Base-by-base conservation (phyloP, 1,284 basidiomycete genomes). In the Fomitiporia mediterranea region DNA sequence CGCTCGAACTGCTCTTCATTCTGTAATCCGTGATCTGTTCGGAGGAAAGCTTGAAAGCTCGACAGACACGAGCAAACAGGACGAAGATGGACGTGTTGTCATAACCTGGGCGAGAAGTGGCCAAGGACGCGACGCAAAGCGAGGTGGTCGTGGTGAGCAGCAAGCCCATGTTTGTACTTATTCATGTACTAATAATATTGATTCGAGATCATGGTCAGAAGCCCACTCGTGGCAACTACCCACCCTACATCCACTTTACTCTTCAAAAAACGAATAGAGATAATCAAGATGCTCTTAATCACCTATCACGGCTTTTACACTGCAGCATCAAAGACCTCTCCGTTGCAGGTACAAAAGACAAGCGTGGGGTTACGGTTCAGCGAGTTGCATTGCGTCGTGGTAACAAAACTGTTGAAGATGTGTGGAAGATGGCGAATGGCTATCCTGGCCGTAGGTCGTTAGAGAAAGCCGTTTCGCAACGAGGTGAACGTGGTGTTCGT, bases 251-350 rank as follows among this genome's bases (percentile, higher is more conserved):
- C 58, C 94, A 98, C 67, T 98, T 99, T 70, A 94, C 93, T 0
- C 74, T 99, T 38, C 96, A 98, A 68, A 99, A 99, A 73, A 93
- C 94, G 15, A 99, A 98, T 66, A 85, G 97, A 43, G 97, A 99
- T 67, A 96, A 94, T 2, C 94, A 98, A 69, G 97, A 99, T 66
- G 94, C 93, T 0, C 81, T 99, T 21, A 78, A 82, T 0, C 79
- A 94, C 64, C 72, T 98, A 34, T 78, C 89, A 9, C 84, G 92
- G 11, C 79, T 83, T 40, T 76, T 99, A 25, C 86, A 88, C 56
- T 79, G 86, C 65, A 83, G 78, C 35, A 69, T 82, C 52, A 92
- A 87, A 68, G 92, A 96, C 63, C 75, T 99, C 2, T 83, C 86
- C 15, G 89, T 96, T 11, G 93, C 94, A 4, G 97, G 97, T 0